phyloP scores from a whole-genome alignment of 2,329 filamentous ascomycete species.

The Conoideocrella luteorostrata region DNA sequence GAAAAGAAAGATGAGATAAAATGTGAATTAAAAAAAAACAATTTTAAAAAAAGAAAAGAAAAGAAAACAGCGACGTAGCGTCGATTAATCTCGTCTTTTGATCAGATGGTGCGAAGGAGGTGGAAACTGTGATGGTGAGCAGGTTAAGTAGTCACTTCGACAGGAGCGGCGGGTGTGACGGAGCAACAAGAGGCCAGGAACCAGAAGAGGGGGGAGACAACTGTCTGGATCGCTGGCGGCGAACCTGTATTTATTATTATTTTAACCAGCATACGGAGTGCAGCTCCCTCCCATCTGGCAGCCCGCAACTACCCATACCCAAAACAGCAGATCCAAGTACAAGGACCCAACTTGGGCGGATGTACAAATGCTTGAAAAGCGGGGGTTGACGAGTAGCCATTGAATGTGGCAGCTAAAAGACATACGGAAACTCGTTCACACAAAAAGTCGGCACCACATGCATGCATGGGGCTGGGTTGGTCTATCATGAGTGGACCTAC shows the following conservation, averaged over 20 bases:
- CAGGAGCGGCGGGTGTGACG: not conserved
- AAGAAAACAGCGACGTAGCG: not conserved
- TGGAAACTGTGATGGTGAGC: too few relatives aligned
- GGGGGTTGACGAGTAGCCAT: not conserved
- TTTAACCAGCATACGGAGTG: too few relatives aligned
- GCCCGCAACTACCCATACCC: too few relatives aligned
- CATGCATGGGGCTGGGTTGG: too few relatives aligned
- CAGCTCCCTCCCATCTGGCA: too few relatives aligned
- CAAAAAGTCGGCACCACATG: too few relatives aligned
- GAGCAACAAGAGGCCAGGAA: not conserved
- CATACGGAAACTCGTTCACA: not conserved
- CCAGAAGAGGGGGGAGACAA: not conserved
- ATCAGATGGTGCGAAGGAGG: too few relatives aligned
- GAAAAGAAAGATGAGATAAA: too few relatives aligned
- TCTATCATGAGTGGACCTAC: not conserved
- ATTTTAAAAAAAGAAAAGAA: too few relatives aligned
- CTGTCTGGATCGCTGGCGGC: not conserved
- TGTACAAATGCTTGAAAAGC: constrained; percentile 1
- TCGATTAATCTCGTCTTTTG: too few relatives aligned
- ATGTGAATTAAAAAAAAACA: too few relatives aligned
- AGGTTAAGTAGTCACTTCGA: not conserved
- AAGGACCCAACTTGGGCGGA: not conserved
- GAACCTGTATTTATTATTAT: not conserved
- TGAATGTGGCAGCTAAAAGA: not conserved
- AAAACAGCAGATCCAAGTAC: too few relatives aligned